Percentiles rank a stretch among this genome's conserved stretches.
These are phyloP conservation scores for Phytophthora kernoviae DNA, from an alignment of 352 stramenopile genomes.

Conservation along the genomic window DNA sequence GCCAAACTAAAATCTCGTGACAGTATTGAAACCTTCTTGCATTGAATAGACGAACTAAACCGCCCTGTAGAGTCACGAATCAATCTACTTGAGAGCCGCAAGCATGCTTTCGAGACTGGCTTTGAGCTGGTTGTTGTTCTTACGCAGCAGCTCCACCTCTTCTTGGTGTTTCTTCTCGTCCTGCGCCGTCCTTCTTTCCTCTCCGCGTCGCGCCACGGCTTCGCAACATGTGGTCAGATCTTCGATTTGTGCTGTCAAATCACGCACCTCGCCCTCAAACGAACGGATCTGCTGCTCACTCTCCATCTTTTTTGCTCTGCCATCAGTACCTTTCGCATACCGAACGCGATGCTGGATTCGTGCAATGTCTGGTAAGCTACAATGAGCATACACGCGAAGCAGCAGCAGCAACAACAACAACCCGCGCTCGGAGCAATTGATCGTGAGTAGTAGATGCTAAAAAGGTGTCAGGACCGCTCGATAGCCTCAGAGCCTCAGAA, in stretches of 20 bases:
- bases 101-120: conserved; percentile 89
- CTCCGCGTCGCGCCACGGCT: conserved; percentile 60
- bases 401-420: no score
- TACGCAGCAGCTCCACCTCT: conserved; percentile 86
- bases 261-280: conserved; percentile 75
- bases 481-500: no score
- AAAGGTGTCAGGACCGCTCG: no score
- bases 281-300: conserved; percentile 81
- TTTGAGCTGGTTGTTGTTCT: conserved; percentile 91
- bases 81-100: conserved; percentile 56
- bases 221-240: conserved; percentile 69
- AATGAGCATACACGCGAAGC: conserved; percentile 92
- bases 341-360: conserved; percentile 92
- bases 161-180: conserved; percentile 90
- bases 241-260: conserved; percentile 82
- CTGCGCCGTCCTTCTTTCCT: conserved; percentile 58
- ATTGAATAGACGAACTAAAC: conserved; percentile 19
- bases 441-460: no score
- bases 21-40: conserved; percentile 11
- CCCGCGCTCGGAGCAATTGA: conserved; percentile 92
- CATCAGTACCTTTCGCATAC: conserved; percentile 94
- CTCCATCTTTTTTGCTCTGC: conserved; percentile 92
- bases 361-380: conserved; percentile 93
- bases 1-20: conserved; percentile 10
- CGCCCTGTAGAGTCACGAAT: not conserved